phyloP scores from a whole-genome alignment of 2,329 filamentous ascomycete species.

The Neofusicoccum laricinum region DNA sequence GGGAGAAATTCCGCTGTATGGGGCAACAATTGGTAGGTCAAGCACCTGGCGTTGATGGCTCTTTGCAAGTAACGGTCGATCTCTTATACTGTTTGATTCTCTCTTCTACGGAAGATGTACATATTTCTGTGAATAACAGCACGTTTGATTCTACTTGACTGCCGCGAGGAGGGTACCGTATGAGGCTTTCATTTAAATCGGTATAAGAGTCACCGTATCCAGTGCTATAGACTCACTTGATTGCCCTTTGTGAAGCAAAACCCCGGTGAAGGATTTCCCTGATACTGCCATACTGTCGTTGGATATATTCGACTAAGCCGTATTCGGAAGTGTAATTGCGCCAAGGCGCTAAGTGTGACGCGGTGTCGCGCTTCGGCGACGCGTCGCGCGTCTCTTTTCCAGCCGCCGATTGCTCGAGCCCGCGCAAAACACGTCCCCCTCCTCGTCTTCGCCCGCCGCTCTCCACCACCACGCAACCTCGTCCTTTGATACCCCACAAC shows the following conservation, averaged over 20 bases:
- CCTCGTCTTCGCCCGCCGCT: background rate
- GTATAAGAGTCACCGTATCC: too few relatives aligned
- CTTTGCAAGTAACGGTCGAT: too few relatives aligned
- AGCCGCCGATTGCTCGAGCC: background rate
- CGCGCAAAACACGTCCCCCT: constrained; percentile 5
- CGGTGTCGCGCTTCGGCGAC: background rate
- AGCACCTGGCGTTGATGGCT: too few relatives aligned
- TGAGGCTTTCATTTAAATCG: too few relatives aligned
- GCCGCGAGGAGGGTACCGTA: background rate
- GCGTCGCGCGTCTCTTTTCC: constrained; percentile 8
- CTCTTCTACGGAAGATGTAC: too few relatives aligned
- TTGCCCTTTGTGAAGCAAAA: too few relatives aligned
- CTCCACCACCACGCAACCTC: constrained; percentile 2
- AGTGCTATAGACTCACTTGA: too few relatives aligned
- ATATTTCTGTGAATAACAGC: background rate
- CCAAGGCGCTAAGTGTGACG: constrained; percentile 2
- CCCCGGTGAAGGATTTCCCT: too few relatives aligned
- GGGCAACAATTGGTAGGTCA: too few relatives aligned
- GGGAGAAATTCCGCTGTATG: too few relatives aligned
- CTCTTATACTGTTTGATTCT: too few relatives aligned
- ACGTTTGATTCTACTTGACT: constrained; percentile 22
- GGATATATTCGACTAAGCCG: background rate
- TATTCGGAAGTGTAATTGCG: background rate
- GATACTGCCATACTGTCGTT: too few relatives aligned
- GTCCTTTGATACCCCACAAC: constrained; percentile 11